phyloP scores from a whole-genome alignment of 1,139 yeast species.

The Arxiozyma slooffiae region DNA sequence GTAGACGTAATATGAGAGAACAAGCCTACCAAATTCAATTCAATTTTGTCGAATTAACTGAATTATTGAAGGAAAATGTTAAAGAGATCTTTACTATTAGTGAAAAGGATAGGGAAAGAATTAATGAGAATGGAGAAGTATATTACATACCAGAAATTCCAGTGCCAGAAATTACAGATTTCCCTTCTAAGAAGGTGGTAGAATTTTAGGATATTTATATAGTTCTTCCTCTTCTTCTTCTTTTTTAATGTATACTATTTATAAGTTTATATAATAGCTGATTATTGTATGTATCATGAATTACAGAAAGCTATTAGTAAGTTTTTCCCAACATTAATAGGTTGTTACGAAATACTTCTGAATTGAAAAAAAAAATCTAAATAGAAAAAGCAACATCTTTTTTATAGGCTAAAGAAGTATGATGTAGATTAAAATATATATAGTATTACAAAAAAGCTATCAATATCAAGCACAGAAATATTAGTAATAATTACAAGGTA shows the following conservation, averaged over 20 bases:
- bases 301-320: background rate
- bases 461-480: background rate
- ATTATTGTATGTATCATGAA: no score
- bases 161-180: constrained; percentile 49
- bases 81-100: constrained; percentile 70
- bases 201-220: constrained; percentile 38
- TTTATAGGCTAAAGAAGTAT: background rate
- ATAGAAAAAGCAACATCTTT: no score
- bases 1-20: constrained; percentile 62
- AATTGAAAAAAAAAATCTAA: no score
- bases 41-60: constrained; percentile 50
- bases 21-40: constrained; percentile 79
- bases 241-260: background rate
- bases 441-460: background rate
- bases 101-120: constrained; percentile 77
- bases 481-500: background rate
- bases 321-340: background rate
- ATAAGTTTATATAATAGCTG: background rate
- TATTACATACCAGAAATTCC: constrained; percentile 69
- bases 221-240: no score
- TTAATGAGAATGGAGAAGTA: constrained; percentile 79
- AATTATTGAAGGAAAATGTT: constrained; percentile 46
- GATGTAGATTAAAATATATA: background rate
- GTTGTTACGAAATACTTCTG: background rate
- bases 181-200: constrained; percentile 46